These are phyloP conservation scores for Odonthalia washingtoniensis DNA, from an alignment of 31 red algal genomes.

Conservation along the genomic window DNA sequence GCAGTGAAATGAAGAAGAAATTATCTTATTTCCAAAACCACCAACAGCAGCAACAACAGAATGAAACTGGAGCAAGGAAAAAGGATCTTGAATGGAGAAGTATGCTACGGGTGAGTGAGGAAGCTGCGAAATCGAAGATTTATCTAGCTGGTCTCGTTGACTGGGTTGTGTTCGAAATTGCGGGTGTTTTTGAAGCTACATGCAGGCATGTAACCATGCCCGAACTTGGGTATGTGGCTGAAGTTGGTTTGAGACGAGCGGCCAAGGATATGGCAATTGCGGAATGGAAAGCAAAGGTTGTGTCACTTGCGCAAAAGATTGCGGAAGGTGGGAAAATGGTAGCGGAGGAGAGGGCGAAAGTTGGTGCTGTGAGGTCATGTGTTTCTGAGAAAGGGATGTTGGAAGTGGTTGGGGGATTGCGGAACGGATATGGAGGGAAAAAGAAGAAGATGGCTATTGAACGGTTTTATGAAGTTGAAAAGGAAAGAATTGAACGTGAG, in stretches of 20 bases:
- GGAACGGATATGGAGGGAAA: no score
- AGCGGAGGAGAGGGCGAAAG: constrained; percentile 52
- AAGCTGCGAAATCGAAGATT: constrained; percentile 67
- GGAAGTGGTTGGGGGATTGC: constrained; percentile 51
- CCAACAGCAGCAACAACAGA: no score
- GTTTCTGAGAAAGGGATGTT: constrained; percentile 61
- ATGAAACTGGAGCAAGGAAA: no score
- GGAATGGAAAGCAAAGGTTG: constrained; percentile 61
- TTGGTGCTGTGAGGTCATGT: constrained; percentile 65
- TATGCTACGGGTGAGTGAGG: constrained; percentile 67
- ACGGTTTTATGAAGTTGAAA: constrained; percentile 80
- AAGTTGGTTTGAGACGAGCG: constrained; percentile 60
- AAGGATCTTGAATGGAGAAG: constrained; percentile 83
- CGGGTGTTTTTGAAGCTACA: constrained; percentile 60
- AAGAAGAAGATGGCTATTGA: constrained; percentile 76
- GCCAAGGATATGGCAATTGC: constrained; percentile 50
- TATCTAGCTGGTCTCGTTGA: constrained; percentile 80
- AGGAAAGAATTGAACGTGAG: constrained; percentile 54
- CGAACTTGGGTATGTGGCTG: constrained; percentile 68
- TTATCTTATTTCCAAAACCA: no score
- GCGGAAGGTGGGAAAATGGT: constrained; percentile 52
- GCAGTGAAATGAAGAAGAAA: constrained; percentile 78
- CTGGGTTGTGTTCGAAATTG: constrained; percentile 67
- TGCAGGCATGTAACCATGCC: constrained; percentile 87
- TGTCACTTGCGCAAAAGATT: constrained; percentile 66